Percentiles rank a stretch among this genome's conserved stretches.
These are phyloP conservation scores for Backusella tuberculispora DNA, from an alignment of 192 early-diverging fungal genomes.

Conservation along the genomic window DNA sequence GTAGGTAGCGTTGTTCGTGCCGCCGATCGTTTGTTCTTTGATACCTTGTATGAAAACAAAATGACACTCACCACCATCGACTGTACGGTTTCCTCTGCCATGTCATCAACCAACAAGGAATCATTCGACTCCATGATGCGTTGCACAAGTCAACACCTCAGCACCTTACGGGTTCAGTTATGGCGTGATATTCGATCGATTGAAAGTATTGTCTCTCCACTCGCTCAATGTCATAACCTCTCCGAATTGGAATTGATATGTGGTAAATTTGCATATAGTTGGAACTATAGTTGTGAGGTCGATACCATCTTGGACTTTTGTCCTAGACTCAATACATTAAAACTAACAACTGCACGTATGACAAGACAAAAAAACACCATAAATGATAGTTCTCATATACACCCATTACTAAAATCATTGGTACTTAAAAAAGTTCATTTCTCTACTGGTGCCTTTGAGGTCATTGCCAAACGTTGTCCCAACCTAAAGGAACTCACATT, in stretches of 20 bases:
- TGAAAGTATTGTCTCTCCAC: neutral
- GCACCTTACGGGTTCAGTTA: neutral
- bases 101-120: neutral
- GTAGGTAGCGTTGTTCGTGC: neutral
- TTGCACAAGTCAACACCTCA: neutral
- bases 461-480: neutral
- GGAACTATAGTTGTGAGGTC: neutral
- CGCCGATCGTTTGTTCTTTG: neutral
- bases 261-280: neutral
- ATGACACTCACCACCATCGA: neutral
- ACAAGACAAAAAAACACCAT: neutral
- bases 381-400: neutral
- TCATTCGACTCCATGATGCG: neutral
- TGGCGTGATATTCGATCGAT: neutral
- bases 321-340: neutral
- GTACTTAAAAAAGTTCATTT: neutral
- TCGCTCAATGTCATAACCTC: neutral
- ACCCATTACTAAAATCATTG: neutral
- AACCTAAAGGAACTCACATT: neutral
- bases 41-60: neutral
- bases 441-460: neutral
- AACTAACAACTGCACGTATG: neutral
- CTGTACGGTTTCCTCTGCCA: neutral
- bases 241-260: neutral
- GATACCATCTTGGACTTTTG: neutral